Evolutionary conservation across 2,329 filamentous ascomycete species (phyloP), one percentile per base, ranked within the genome.

Genomic region (Knoxdaviesia proteae): DNA sequence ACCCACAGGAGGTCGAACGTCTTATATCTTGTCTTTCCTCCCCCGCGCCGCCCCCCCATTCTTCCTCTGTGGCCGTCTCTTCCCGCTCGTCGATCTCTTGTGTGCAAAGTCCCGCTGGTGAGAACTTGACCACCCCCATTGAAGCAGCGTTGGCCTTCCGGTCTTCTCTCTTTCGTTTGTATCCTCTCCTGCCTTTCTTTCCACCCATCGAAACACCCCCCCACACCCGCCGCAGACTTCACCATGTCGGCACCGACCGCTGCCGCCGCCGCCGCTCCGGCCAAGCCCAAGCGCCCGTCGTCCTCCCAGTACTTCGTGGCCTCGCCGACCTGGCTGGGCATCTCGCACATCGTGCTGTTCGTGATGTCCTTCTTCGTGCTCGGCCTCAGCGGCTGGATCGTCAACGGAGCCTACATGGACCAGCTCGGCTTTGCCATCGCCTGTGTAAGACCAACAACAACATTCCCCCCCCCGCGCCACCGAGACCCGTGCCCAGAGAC

Each of bases 301-400:
- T n/a, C 35, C 29, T 30, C 20, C 34, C 39, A 8, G 38, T 37
- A n/a, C 7, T 44, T 67, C 45, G 58, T 67, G 44, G 48, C 53
- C 34, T 59, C 63, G 29, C 63, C 65, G 6, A 42, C 51, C 11
- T 67, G 64, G 64, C 50, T 68, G n/a, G 50, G 60, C 31, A 54
- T 56, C 11, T 40, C 63, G 30, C 61, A 63, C 7, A 54, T 57
- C 10, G 47, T 58, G 36, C 63, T 67, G 46, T 49, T 64, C 41
- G 41, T 68, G 32, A 7, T 68, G 9, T 56, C 62, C 2, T 34
- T 69, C 35, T 48, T 65, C 30, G 54, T 65, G 31, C 50, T 69
- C n/a, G 63, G 50, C n/a, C 50, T 66, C 36, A 54, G 62, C 3
- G 65, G 51, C 1, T 51, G 53, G 43, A 52, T 65, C 45, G 63